Conservation (phyloP, 192 early-diverging fungal genomes). For the Backusella psychrophila region DNA sequence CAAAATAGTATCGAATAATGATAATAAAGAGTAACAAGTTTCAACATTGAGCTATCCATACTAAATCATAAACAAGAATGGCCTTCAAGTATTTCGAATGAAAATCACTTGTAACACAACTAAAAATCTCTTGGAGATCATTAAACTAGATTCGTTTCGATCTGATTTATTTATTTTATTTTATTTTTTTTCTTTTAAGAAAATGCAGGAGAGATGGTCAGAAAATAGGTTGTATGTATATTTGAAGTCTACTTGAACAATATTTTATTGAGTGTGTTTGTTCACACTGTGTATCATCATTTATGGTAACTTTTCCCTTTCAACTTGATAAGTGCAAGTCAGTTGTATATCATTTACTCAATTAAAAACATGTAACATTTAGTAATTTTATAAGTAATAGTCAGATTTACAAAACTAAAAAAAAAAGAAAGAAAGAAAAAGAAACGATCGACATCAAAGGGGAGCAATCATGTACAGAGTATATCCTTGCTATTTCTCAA, state of each 20-base stretch:
- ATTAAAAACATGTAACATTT: not conserved
- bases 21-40: not conserved
- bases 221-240: not conserved
- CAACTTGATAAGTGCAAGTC: not conserved
- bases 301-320: not conserved
- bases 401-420: not conserved
- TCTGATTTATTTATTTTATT: not conserved
- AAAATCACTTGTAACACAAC: conserved; percentile 51
- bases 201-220: not conserved
- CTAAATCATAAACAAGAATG: not conserved
- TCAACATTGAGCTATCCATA: not conserved
- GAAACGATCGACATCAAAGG: not conserved
- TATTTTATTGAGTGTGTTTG: not conserved
- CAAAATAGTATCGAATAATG: not conserved
- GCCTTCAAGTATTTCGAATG: conserved; percentile 41
- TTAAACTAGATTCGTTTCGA: not conserved
- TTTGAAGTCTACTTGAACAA: not conserved
- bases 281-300: not conserved
- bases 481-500: not conserved
- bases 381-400: not conserved
- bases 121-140: not conserved
- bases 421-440: conserved; percentile 6
- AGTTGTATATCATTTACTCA: not conserved
- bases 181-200: not conserved
- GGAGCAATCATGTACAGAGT: not conserved